phyloP scores from a whole-genome alignment of 2,329 filamentous ascomycete species.

The Didymella pomorum region DNA sequence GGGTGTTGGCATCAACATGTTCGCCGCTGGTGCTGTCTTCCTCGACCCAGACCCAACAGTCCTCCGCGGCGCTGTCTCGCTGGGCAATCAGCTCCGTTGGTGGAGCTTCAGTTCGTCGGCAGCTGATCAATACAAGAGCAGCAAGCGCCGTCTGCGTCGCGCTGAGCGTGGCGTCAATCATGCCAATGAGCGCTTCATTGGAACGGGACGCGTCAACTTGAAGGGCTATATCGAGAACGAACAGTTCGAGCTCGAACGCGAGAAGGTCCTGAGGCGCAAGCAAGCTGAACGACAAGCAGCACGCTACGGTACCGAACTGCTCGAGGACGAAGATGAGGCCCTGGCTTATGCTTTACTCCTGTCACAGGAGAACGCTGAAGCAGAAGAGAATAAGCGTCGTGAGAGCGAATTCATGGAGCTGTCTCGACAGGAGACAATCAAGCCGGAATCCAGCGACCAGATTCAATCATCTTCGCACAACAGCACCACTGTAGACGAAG shows the following conservation, averaged over 20 bases:
- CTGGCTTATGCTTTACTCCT: slow-evolving; percentile 69
- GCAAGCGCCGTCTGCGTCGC: slow-evolving; percentile 80
- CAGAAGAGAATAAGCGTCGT: slow-evolving; percentile 57
- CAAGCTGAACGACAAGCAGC: slow-evolving; percentile 75
- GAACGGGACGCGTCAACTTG: slow-evolving; percentile 73
- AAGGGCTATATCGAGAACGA: slow-evolving; percentile 88
- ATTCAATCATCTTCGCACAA: slow-evolving; percentile 40
- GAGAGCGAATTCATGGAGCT: slow-evolving; percentile 50
- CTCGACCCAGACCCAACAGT: slow-evolving; percentile 88
- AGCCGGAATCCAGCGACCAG: slow-evolving; percentile 39
- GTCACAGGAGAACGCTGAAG: slow-evolving; percentile 65
- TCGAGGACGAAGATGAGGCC: slow-evolving; percentile 68
- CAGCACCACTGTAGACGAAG: slow-evolving; percentile 45
- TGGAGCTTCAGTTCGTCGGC: slow-evolving; percentile 91
- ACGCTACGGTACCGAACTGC: slow-evolving; percentile 83
- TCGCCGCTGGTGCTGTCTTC: slow-evolving; percentile 81
- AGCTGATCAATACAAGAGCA: slow-evolving; percentile 75
- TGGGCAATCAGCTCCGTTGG: slow-evolving; percentile 86
- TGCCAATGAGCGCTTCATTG: slow-evolving; percentile 65
- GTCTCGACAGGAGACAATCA: slow-evolving; percentile 13
- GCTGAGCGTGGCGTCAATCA: slow-evolving; percentile 70
- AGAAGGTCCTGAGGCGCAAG: slow-evolving; percentile 71
- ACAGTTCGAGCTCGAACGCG: slow-evolving; percentile 77
- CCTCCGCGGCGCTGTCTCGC: slow-evolving; percentile 84
- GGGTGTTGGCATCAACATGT: slow-evolving; percentile 76